Evolutionary conservation across 2,329 filamentous ascomycete genomes (phyloP), one percentile per base, ranked within the genome.

Genomic region (Lachnellula subtilissima): DNA sequence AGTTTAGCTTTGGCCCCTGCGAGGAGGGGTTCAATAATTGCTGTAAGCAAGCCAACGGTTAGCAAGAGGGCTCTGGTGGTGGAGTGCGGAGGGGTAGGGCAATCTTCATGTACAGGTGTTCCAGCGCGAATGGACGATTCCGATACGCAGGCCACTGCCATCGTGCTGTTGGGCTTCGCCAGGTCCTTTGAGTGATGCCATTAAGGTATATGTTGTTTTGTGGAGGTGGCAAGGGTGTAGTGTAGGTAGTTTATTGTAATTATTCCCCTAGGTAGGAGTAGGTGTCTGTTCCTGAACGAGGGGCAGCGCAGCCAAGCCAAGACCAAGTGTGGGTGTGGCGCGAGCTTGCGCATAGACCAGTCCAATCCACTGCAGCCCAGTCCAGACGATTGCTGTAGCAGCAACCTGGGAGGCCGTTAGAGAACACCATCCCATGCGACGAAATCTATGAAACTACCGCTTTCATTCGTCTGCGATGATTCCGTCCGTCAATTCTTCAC

Each of bases 61-160:
- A 50, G 19, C 5, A 46, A 42, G 50, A 12, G 15, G 15, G 32
- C 14, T 45, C 5, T 54, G 22, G 39, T 36, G n/a, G 48, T 53
- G 53, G 48, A 37, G 50, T 55, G 39, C 32, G n/a, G 48, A 52
- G 53, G 48, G 40, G 50, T 55, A 55, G 52, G 47, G 55, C 15
- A 39, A 46, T 19, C 55, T n/a, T 37, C 14, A 54, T 55, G 52
- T 62, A 69, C 68, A 63, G 22, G 65, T 66, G 77, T 99, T 99
- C 94, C 94, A 99, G 68, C 94, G 86, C 57, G 93, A 93, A 76
- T 97, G 94, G 57, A 99, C 83, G 70, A 99, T 97, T 70, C 89
- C 93, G 71, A 99, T 87, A 70, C 94, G 90, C 62, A 99, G 83
- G 68, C 78, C 79, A 67, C 84, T 84, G 72, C 89, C 88, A 70